Percentiles rank a stretch among this genome's conserved stretches.
Conservation (phyloP, 192 early-diverging fungal species). For the Coemansia sp. region DNA sequence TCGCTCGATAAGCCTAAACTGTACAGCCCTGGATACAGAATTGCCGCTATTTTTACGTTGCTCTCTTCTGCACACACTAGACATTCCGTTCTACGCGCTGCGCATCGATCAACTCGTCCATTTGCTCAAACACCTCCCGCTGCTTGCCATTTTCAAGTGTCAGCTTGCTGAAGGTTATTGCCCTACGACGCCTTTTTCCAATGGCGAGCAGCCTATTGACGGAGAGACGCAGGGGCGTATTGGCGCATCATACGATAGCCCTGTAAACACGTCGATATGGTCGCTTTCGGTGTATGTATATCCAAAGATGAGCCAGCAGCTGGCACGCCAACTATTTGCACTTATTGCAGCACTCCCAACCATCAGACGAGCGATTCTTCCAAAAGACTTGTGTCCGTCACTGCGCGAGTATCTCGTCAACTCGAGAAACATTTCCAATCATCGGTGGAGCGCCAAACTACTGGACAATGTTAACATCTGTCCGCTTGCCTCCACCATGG, state of each 20-base stretch:
- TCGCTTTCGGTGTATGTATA: background rate
- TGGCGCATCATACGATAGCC: background rate
- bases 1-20: background rate
- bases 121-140: conserved; percentile 1
- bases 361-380: background rate
- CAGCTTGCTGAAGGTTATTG: background rate
- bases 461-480: background rate
- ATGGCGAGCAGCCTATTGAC: background rate
- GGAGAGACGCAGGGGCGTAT: background rate
- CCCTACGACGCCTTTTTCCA: background rate
- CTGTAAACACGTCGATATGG: background rate
- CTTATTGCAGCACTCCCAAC: background rate
- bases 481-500: background rate
- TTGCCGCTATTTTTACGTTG: background rate
- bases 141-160: background rate
- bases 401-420: background rate
- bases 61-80: background rate
- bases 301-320: background rate
- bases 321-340: background rate
- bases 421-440: background rate
- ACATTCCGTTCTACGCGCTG: conserved; percentile 10
- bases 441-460: background rate
- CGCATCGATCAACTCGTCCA: background rate
- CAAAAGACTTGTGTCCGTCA: background rate
- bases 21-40: background rate